Base-by-base conservation (phyloP, 768 basidiomycete genomes). In the Auriscalpium orientale region DNA sequence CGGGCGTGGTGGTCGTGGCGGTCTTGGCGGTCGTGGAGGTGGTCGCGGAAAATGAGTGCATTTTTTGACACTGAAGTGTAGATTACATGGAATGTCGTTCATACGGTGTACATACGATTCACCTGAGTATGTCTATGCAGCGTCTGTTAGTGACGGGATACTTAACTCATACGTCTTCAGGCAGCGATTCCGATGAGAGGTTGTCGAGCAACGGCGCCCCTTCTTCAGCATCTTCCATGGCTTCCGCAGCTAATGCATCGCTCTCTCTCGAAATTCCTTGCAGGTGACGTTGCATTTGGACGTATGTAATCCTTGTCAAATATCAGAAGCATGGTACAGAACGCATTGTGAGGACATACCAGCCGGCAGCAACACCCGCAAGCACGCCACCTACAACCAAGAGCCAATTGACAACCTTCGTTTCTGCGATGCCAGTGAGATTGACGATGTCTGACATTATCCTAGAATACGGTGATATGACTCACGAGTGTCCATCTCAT, bases 401-500 rank as follows among this genome's bases (percentile, higher is more conserved):
- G 38, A 77, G 67, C 4, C 72, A 71, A 66, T 91, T 89, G 57
- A 91, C 60, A 18, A 88, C 67, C 67, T 83, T 87, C 0, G 86
- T 82, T 52, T 77, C 83, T 84, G 64, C 44, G 56, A 37, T 48
- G 49, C 16, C 46, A 55, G 54, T 22, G 47, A 49, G n/a, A 40
- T 20, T 45, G 28, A 52, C 16, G 38, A 12, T 16, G 43, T 20
- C 8, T 18, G 46, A 22, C 10, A 35, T 21, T 6, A 4, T 43
- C 40, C 40, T 15, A 43, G 15, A 43, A 3, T 12, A 13, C 40
- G n/a, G 2, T 43, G 47, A 58, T 38, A 54, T 34, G 33, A 43
- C 78, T 55, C 74, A 88, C 88, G 77, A 21, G 80, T 78, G 65
- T 92, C 89, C 89, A 92, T 92, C 44, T 81, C 71, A 40, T 72